Conservation (phyloP, 768 basidiomycete species). For the Lepiota subincarnata region DNA sequence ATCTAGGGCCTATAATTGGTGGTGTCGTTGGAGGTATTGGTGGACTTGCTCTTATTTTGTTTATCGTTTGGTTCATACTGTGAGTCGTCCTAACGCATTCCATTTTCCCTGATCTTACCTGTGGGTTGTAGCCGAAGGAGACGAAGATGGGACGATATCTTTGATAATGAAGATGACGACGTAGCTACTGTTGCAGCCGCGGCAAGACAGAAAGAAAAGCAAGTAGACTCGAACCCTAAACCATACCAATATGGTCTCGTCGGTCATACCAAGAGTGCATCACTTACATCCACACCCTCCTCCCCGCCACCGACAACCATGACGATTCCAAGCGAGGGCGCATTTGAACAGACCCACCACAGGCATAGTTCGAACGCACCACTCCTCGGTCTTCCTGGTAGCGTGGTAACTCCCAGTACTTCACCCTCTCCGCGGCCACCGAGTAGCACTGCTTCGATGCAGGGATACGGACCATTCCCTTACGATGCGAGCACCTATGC, state of each 20-base stretch:
- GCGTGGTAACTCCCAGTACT: background rate
- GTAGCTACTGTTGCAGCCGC: conserved; percentile 18
- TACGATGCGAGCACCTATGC: conserved; percentile 16
- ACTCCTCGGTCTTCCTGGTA: background rate
- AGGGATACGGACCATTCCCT: conserved; percentile 11
- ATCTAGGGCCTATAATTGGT: conserved; percentile 47
- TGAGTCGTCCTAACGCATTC: conserved; percentile 24
- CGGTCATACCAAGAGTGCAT: conserved; percentile 35
- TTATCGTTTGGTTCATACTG: conserved; percentile 48
- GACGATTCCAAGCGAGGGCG: background rate
- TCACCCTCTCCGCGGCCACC: conserved; percentile 35
- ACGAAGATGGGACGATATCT: conserved; percentile 47
- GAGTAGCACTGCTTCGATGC: conserved; percentile 18
- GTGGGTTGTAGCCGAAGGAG: conserved; percentile 35
- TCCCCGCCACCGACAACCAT: conserved; percentile 31
- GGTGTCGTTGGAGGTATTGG: conserved; percentile 54
- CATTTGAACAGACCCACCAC: conserved; percentile 2
- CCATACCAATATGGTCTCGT: conserved; percentile 65
- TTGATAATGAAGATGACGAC: conserved; percentile 38
- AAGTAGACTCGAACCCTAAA: conserved; percentile 34
- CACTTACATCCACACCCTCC: conserved; percentile 26
- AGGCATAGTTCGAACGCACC: conserved; percentile 4
- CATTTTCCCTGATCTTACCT: background rate
- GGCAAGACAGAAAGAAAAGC: conserved; percentile 17
- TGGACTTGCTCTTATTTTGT: conserved; percentile 26